Evolutionary conservation across 306 rosid genomes (phyloP).

Genomic region (Vigna reflexopilosa): DNA sequence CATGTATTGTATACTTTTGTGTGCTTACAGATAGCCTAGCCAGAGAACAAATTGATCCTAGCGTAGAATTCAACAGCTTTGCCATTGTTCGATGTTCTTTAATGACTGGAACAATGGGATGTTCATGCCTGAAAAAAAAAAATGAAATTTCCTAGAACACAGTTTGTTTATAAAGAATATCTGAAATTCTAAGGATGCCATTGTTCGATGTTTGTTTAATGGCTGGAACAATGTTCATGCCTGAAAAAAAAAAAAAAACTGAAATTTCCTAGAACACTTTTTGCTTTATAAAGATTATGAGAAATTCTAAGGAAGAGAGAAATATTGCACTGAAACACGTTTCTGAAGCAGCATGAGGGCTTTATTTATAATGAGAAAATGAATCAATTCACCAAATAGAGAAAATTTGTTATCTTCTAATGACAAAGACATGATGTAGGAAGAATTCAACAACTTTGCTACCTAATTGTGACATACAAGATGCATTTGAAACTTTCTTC

Average conservation of each 20-base stretch:
- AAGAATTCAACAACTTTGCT: too few species aligned
- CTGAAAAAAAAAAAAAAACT: conserved; percentile 67
- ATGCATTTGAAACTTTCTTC: too few species aligned
- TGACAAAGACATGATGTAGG: too few species aligned
- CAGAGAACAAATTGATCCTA: conserved; percentile 90
- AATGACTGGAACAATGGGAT: conserved; percentile 90
- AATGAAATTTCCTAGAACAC: background rate
- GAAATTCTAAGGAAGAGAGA: too few species aligned
- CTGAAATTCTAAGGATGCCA: conserved; percentile 48
- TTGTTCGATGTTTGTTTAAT: conserved; percentile 88
- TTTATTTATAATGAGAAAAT: too few species aligned
- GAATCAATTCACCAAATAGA: too few species aligned
- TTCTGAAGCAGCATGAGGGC: conserved; percentile 1
- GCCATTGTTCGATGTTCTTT: conserved; percentile 94
- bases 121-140: conserved; percentile 61
- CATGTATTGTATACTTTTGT: conserved; percentile 88
- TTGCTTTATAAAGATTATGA: conserved; percentile 1
- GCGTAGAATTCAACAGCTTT: conserved; percentile 86
- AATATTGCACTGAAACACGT: background rate
- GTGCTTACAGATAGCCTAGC: conserved; percentile 74
- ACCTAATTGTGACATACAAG: too few species aligned
- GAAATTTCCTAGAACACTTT: background rate
- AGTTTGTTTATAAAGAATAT: conserved; percentile 4
- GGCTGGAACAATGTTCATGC: conserved; percentile 85
- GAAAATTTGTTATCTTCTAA: too few species aligned